These are phyloP conservation scores for Aristolochia contorta DNA, from an alignment of 164 flowering plant genomes.

Conservation along the genomic window DNA sequence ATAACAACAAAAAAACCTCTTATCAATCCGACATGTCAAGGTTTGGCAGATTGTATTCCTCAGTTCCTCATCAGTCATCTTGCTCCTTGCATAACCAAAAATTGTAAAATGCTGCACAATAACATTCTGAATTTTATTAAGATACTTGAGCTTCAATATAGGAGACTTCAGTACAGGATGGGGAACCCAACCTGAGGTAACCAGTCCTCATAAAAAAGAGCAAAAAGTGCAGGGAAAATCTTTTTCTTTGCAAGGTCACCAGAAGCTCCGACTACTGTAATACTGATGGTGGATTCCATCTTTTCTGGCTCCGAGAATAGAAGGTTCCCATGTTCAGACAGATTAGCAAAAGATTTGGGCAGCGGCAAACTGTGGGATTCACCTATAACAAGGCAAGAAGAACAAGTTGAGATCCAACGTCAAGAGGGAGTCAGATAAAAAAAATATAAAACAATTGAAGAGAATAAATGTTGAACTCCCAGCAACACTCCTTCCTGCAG, in stretches of 20 bases:
- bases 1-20: conserved; percentile 29
- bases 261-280: conserved; percentile 86
- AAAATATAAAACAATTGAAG: not conserved
- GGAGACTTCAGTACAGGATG: not conserved
- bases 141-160: not conserved
- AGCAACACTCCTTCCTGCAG: not conserved
- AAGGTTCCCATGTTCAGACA: conserved; percentile 14
- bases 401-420: not conserved
- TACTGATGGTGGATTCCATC: conserved; percentile 41
- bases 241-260: conserved; percentile 90
- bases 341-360: conserved; percentile 19
- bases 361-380: conserved; percentile 13
- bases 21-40: conserved; percentile 69
- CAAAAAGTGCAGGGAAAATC: conserved; percentile 90
- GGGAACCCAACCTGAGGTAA: conserved; percentile 50
- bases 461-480: not conserved
- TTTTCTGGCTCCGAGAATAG: conserved; percentile 15
- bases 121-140: not conserved
- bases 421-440: not conserved
- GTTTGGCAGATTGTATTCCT: conserved; percentile 58
- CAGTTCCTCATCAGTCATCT: conserved; percentile 61
- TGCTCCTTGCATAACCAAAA: conserved; percentile 71
- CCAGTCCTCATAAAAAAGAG: conserved; percentile 67
- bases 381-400: conserved; percentile 5
- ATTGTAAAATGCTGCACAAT: conserved; percentile 50